Conservation (phyloP, 2,329 filamentous ascomycete species). For the Didymosphaeria variabile region DNA sequence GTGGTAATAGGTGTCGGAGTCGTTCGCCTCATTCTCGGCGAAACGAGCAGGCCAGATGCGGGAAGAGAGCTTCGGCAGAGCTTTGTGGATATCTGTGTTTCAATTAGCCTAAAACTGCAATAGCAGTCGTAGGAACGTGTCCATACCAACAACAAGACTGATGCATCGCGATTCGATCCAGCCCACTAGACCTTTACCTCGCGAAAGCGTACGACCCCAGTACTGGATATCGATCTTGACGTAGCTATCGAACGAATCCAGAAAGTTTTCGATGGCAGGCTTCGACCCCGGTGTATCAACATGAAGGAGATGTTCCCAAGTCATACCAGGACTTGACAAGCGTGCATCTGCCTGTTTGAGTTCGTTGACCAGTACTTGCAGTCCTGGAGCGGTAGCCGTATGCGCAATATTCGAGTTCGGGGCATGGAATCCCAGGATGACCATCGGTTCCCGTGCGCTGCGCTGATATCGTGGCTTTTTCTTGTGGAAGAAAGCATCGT, state of each 20-base stretch:
- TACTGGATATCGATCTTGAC: slow-evolving; percentile 70
- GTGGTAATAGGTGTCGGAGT: slow-evolving; percentile 58
- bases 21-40: slow-evolving; percentile 34
- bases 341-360: slow-evolving; percentile 58
- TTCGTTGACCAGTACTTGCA: slow-evolving; percentile 62
- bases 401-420: slow-evolving; percentile 69
- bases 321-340: slow-evolving; percentile 44
- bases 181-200: slow-evolving; percentile 65
- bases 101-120: slow-evolving; percentile 6
- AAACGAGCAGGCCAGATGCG: slow-evolving; percentile 72
- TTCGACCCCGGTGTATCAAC: background rate
- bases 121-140: background rate
- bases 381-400: slow-evolving; percentile 63
- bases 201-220: slow-evolving; percentile 67
- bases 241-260: slow-evolving; percentile 63
- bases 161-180: slow-evolving; percentile 72
- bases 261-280: slow-evolving; percentile 52
- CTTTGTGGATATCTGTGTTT: slow-evolving; percentile 62
- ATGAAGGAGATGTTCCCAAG: slow-evolving; percentile 41
- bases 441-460: slow-evolving; percentile 67
- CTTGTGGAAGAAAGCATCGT: slow-evolving; percentile 66
- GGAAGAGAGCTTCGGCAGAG: slow-evolving; percentile 60
- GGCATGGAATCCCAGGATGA: slow-evolving; percentile 69
- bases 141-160: slow-evolving; percentile 66
- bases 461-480: slow-evolving; percentile 59